These are phyloP conservation scores for Mycosarcoma maydis DNA, from an alignment of 1,284 basidiomycete species.

Conservation along the genomic window DNA sequence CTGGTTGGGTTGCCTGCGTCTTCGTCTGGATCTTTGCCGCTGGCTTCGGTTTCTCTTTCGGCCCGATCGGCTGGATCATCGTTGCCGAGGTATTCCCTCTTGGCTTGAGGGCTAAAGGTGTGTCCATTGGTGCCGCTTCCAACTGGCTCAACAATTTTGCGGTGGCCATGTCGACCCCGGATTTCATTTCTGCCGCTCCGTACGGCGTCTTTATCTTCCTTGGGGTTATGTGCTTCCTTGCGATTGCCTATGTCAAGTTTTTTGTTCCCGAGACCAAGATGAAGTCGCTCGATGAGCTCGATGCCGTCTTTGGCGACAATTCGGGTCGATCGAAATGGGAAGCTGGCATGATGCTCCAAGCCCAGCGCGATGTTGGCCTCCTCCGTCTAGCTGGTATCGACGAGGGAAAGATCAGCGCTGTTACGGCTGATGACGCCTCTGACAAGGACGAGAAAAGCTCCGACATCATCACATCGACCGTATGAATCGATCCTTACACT, in stretches of 20 bases:
- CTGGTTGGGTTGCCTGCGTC: conserved; percentile 72
- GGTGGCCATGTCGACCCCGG: conserved; percentile 61
- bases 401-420: too few relatives aligned
- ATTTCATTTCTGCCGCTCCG: conserved; percentile 42
- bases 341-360: conserved; percentile 41
- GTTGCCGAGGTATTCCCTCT: conserved; percentile 85
- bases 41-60: conserved; percentile 78
- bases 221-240: conserved; percentile 74
- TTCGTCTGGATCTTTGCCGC: conserved; percentile 81
- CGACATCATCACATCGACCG: too few relatives aligned
- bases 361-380: conserved; percentile 49
- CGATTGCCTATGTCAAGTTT: conserved; percentile 71
- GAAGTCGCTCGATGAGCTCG: conserved; percentile 78
- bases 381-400: conserved; percentile 49
- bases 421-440: too few relatives aligned
- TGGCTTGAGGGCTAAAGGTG: conserved; percentile 84
- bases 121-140: conserved; percentile 82
- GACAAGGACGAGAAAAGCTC: too few relatives aligned
- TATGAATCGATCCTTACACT: too few relatives aligned
- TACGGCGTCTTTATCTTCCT: conserved; percentile 77
- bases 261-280: conserved; percentile 80
- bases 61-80: conserved; percentile 85
- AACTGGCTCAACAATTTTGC: conserved; percentile 84
- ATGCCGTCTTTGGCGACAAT: conserved; percentile 51
- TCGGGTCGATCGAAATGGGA: conserved; percentile 47